A percentile compares a stretch with the other conserved stretches of the same genome.
Evolutionary conservation across 495 filamentous ascomycete genomes (phyloP).

Genomic region (Xylaria longipes): DNA sequence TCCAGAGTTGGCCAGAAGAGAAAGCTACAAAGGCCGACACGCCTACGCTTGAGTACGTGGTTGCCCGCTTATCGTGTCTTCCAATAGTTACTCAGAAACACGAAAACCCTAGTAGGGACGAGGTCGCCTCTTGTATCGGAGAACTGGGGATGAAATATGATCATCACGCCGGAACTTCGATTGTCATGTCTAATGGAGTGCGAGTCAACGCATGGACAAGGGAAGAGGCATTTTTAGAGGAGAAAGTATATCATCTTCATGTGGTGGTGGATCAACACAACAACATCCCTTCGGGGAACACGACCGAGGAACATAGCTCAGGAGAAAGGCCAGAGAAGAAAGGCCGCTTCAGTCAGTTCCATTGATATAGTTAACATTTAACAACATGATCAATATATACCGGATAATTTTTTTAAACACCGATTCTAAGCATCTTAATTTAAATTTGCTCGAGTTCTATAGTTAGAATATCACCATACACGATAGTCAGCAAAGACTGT

Average conservation of each 20-base stretch:
- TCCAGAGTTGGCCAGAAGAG: background rate
- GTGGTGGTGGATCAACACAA: conserved; percentile 27
- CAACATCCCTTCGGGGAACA: background rate
- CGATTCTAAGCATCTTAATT: too few species aligned
- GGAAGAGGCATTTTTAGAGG: background rate
- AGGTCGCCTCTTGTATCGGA: background rate
- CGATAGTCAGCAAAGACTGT: too few species aligned
- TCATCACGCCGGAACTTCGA: background rate
- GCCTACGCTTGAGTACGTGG: background rate
- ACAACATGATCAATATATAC: too few species aligned
- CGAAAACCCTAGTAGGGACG: too few species aligned
- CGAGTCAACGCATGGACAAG: background rate
- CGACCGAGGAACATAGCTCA: too few species aligned
- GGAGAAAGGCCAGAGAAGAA: too few species aligned
- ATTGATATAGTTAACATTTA: background rate
- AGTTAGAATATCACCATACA: too few species aligned
- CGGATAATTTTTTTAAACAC: too few species aligned
- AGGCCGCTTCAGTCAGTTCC: too few species aligned
- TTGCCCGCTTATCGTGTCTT: background rate
- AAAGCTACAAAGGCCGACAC: background rate
- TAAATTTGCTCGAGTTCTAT: too few species aligned
- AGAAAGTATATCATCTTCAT: conserved; percentile 24
- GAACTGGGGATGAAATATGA: background rate
- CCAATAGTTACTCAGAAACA: background rate
- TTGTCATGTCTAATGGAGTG: background rate